phyloP scores from a whole-genome alignment of 1,284 basidiomycete genomes.

The Peniophora sp. region DNA sequence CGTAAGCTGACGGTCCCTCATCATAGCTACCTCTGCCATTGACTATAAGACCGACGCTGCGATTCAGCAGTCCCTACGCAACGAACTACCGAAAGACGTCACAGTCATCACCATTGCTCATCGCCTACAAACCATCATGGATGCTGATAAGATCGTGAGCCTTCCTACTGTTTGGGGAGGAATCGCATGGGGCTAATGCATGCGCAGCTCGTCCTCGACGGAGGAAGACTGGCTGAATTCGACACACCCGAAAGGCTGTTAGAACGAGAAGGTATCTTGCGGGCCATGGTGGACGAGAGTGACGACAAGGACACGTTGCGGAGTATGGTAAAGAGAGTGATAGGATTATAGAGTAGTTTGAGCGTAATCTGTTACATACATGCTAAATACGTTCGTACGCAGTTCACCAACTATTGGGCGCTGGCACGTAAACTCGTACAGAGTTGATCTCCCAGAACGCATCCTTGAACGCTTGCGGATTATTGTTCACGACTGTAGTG shows the following conservation, averaged over 20 bases:
- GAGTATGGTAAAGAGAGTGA: slow-evolving; percentile 26
- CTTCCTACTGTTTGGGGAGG: no score
- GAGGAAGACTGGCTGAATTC: slow-evolving; percentile 41
- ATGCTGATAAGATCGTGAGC: slow-evolving; percentile 36
- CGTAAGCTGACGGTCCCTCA: neutral
- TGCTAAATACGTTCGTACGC: neutral
- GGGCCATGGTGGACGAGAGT: slow-evolving; percentile 53
- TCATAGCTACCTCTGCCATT: slow-evolving; percentile 23
- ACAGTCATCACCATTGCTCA: slow-evolving; percentile 64
- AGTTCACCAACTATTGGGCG: neutral
- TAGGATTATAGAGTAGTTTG: slow-evolving; percentile 7
- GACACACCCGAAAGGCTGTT: slow-evolving; percentile 57
- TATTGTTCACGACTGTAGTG: slow-evolving; percentile 41
- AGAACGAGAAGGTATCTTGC: slow-evolving; percentile 40
- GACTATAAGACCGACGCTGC: slow-evolving; percentile 53
- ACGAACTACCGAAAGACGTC: slow-evolving; percentile 42
- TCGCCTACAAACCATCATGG: slow-evolving; percentile 65
- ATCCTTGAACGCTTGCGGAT: slow-evolving; percentile 43
- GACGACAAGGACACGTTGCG: slow-evolving; percentile 42
- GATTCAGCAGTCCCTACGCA: slow-evolving; percentile 50
- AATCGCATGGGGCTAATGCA: neutral
- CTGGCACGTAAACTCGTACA: slow-evolving; percentile 42
- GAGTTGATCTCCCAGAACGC: slow-evolving; percentile 62
- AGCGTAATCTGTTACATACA: slow-evolving; percentile 3
- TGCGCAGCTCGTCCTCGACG: slow-evolving; percentile 30